Percentiles rank a stretch among this genome's conserved stretches.
Evolutionary conservation across 2,329 filamentous ascomycete genomes (phyloP).

Genomic region (Thelonectria rubi): DNA sequence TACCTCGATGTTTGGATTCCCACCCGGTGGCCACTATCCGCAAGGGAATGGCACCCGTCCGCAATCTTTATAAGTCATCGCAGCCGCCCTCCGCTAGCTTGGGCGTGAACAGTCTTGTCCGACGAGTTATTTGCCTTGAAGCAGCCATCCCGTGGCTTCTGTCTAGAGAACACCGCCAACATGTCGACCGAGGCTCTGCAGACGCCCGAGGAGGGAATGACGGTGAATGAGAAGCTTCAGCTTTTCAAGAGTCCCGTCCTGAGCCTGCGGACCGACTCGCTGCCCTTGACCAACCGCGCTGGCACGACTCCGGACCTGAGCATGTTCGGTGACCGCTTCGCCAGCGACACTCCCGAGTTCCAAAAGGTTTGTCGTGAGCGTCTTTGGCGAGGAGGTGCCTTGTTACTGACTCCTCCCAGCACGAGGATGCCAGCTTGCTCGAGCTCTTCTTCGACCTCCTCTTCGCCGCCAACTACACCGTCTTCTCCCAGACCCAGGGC

Average conservation of each 20-base stretch:
- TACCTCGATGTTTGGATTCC: background rate
- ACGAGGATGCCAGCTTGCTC: slow-evolving; percentile 49
- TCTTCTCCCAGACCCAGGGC: slow-evolving; percentile 56
- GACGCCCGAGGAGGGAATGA: slow-evolving; percentile 9
- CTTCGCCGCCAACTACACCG: slow-evolving; percentile 68
- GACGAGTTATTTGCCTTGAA: background rate
- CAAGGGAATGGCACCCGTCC: background rate
- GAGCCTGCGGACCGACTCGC: slow-evolving; percentile 26
- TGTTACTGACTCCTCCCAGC: slow-evolving; percentile 30
- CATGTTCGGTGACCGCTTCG: slow-evolving; percentile 40
- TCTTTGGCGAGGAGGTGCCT: no score
- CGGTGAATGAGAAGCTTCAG: slow-evolving; percentile 41
- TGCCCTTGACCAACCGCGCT: slow-evolving; percentile 9
- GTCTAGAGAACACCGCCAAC: slow-evolving; percentile 6
- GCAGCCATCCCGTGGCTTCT: background rate
- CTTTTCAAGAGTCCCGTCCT: slow-evolving; percentile 46
- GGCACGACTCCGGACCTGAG: slow-evolving; percentile 31
- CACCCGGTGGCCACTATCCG: background rate
- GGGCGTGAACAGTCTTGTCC: background rate
- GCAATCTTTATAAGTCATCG: slow-evolving; percentile 23
- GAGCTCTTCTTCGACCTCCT: slow-evolving; percentile 53
- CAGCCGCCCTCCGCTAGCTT: background rate
- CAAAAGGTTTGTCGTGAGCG: slow-evolving; percentile 37
- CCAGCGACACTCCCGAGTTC: slow-evolving; percentile 38
- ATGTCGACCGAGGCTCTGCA: slow-evolving; percentile 30